Percentiles rank a stretch among this genome's conserved stretches.
These are phyloP conservation scores for Taphrina betulina DNA, from an alignment of 1,139 yeast genomes.

Conservation along the genomic window DNA sequence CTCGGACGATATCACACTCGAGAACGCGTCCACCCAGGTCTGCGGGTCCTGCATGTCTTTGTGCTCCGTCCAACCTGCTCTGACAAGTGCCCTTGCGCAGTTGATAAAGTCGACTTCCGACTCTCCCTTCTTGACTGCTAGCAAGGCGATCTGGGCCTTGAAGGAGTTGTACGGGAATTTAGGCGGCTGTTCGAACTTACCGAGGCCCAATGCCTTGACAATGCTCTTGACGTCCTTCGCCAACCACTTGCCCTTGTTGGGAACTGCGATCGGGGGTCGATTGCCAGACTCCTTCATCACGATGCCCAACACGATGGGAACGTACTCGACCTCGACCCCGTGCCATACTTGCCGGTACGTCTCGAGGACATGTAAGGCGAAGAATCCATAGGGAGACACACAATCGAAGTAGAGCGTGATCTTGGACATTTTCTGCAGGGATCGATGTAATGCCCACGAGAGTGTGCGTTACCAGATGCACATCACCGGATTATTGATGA, in stretches of 20 bases:
- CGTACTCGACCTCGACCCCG: constrained; percentile 18
- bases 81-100: constrained; percentile 23
- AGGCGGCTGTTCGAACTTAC: constrained; percentile 17
- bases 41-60: constrained; percentile 21
- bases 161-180: constrained; percentile 28
- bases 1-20: constrained; percentile 18
- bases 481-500: no score
- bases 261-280: constrained; percentile 20
- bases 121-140: constrained; percentile 14
- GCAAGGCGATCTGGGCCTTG: constrained; percentile 15
- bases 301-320: constrained; percentile 14
- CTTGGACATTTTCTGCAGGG: constrained; percentile 7
- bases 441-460: no score
- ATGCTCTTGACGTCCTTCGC: constrained; percentile 8
- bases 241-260: constrained; percentile 19
- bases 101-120: constrained; percentile 14
- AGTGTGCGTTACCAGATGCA: no score
- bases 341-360: constrained; percentile 26
- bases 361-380: constrained; percentile 21
- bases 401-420: constrained; percentile 23
- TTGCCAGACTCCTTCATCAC: constrained; percentile 28
- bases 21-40: constrained; percentile 7
- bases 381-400: constrained; percentile 25
- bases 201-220: constrained; percentile 10
- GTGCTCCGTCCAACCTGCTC: constrained; percentile 32